Evolutionary conservation across 23 red algal genomes (phyloP).

Genomic region (Pyropia yezoensis): DNA sequence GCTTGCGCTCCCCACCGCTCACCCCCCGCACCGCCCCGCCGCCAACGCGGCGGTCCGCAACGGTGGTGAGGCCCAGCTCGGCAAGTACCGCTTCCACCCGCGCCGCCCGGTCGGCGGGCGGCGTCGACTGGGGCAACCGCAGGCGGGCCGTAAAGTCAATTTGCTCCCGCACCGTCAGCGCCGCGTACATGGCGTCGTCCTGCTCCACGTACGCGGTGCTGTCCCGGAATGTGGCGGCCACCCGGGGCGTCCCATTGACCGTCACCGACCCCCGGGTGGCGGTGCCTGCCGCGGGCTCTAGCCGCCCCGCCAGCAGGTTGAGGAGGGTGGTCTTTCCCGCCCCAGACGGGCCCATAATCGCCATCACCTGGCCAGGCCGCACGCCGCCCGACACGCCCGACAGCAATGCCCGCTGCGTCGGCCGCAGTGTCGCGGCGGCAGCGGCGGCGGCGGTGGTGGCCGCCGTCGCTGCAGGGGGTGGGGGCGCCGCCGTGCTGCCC

Average conservation of each 20-base stretch:
- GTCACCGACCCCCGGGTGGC: conserved; percentile 44
- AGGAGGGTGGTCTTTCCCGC: conserved; percentile 11
- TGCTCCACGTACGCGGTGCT: conserved; percentile 59
- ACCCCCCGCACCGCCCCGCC: conserved; percentile 71
- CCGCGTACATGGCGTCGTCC: conserved; percentile 96
- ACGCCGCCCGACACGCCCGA: conserved; percentile 12
- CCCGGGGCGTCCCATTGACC: conserved; percentile 70
- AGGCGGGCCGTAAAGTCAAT: conserved; percentile 68
- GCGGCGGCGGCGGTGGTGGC: too few species aligned
- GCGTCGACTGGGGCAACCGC: conserved; percentile 61
- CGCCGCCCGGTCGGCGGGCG: conserved; percentile 44
- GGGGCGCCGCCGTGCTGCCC: too few species aligned
- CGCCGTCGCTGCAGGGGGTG: too few species aligned
- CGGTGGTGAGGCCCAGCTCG: conserved; percentile 73
- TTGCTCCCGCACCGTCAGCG: conserved; percentile 92
- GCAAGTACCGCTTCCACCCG: conserved; percentile 57
- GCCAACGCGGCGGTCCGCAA: conserved; percentile 61
- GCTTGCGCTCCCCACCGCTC: conserved; percentile 90
- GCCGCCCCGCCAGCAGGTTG: conserved; percentile 6
- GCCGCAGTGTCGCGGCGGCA: too few species aligned
- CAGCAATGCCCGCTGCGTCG: too few species aligned
- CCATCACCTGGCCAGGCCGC: conserved; percentile 35
- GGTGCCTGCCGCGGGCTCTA: background rate
- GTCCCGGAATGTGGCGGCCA: conserved; percentile 61
- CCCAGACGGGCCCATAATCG: conserved; percentile 19